Base-by-base conservation (phyloP, 1,284 basidiomycete species). In the Porogramme epimiltina region DNA sequence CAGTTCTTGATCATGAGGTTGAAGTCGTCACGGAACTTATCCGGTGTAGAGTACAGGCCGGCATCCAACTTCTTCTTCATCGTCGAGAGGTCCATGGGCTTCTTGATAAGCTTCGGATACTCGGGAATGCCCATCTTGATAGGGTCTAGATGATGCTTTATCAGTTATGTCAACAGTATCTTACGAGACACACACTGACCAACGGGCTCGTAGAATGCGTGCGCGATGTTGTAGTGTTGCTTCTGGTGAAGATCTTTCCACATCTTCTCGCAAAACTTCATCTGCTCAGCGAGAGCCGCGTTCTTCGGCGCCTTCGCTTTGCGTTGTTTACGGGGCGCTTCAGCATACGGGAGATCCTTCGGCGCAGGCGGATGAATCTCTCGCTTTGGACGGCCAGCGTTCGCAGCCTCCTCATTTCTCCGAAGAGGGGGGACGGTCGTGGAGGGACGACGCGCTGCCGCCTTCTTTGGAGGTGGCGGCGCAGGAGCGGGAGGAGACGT, bases 361-460 rank as follows among this genome's bases (percentile, higher is more conserved):
- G 94, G 87, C 15, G 94, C 87, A 18, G 95, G 95, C 11, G 95
- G 93, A 64, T 98, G 95, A 36, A 98, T 95, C 70, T 98, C 96
- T 47, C 96, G 91, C 74, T 98, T 98, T 0, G 96, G 96, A 19
- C 96, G 85, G n/a, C 83, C 80, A 34, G 77, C 72, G 39, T 75
- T 73, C 40, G 76, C 77, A 33, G 76, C 71, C 15, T 75, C 77
- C 15, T 88, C 87, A 16, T 83, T 85, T 24, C 90, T 87, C 39
- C 89, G 81, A 61, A 91, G 89, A 47, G 84, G 82, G 44, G 90
- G 91, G 6, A 91, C 79, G n/a, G 87, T 84, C 0, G 85, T 86
- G 3, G 90, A 92, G 1, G 83, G 75, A 45, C 89, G 82, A 42
- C 89, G 84, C 23, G 75, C 74, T 41, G 65, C 67, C 67, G 85